phyloP scores from a whole-genome alignment of 2,329 filamentous ascomycete species.

The Sphaerulina vaccinii region DNA sequence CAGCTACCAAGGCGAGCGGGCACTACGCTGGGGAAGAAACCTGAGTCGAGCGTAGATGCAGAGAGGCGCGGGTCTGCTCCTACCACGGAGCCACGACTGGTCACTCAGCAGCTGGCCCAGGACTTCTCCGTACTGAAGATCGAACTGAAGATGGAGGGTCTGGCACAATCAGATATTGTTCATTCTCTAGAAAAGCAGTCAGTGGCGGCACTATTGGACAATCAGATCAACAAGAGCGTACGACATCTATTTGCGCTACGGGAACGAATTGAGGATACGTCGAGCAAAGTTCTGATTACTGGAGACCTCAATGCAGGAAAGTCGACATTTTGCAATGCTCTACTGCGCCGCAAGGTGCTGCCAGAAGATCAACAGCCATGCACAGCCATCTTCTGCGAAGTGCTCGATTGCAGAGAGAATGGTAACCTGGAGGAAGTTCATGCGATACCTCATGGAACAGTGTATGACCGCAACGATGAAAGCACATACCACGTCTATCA shows the following conservation, averaged over 20 bases:
- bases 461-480: slow-evolving; percentile 87
- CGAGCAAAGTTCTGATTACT: slow-evolving; percentile 93
- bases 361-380: slow-evolving; percentile 98
- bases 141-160: slow-evolving; percentile 82
- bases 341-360: slow-evolving; percentile 84
- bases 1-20: slow-evolving; percentile 64
- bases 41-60: slow-evolving; percentile 56
- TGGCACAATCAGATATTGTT: slow-evolving; percentile 86
- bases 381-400: slow-evolving; percentile 97
- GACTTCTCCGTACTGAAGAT: slow-evolving; percentile 95
- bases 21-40: slow-evolving; percentile 65
- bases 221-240: slow-evolving; percentile 90
- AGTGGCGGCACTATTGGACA: slow-evolving; percentile 85
- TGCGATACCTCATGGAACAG: slow-evolving; percentile 76
- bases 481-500: slow-evolving; percentile 87
- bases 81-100: slow-evolving; percentile 72
- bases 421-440: slow-evolving; percentile 91
- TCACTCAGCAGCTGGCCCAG: slow-evolving; percentile 88
- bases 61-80: slow-evolving; percentile 59
- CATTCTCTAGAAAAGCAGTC: slow-evolving; percentile 92
- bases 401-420: slow-evolving; percentile 88
- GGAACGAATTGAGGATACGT: slow-evolving; percentile 94
- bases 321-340: slow-evolving; percentile 98
- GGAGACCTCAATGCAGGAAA: slow-evolving; percentile 97
- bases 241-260: slow-evolving; percentile 82